Conservation (phyloP, 2,329 filamentous ascomycete genomes). For the Elsinoe arachidis region DNA sequence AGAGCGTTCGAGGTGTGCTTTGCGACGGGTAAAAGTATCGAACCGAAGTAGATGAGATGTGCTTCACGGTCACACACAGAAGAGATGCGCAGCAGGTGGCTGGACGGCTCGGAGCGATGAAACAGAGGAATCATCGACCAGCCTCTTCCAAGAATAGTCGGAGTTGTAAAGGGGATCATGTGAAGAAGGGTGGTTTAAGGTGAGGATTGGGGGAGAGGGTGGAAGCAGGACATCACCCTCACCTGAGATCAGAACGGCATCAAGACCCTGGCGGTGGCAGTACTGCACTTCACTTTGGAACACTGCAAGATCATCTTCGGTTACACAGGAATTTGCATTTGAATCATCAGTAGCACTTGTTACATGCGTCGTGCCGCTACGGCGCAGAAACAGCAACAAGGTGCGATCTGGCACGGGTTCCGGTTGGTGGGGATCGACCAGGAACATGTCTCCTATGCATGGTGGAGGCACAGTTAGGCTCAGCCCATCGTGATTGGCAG, state of each 20-base stretch:
- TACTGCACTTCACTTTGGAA: background rate
- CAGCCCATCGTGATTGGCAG: slow-evolving; percentile 3
- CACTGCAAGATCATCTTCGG: background rate
- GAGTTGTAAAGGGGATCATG: background rate
- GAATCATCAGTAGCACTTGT: background rate
- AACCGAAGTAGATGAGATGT: background rate
- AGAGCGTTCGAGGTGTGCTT: background rate
- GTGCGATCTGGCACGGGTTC: slow-evolving; percentile 6
- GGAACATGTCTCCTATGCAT: slow-evolving; percentile 2
- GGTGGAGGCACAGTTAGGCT: slow-evolving; percentile 6
- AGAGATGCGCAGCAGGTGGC: slow-evolving; percentile 7
- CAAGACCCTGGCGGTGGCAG: background rate
- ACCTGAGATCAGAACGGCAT: background rate
- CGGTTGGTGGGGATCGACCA: background rate
- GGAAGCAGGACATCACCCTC: background rate
- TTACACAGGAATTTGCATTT: slow-evolving; percentile 2
- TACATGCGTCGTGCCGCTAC: slow-evolving; percentile 7
- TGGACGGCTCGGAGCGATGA: background rate
- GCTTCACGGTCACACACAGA: background rate
- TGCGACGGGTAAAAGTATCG: background rate
- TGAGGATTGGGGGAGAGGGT: background rate
- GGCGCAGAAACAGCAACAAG: slow-evolving; percentile 1
- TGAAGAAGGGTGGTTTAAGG: background rate
- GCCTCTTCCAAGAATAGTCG: slow-evolving; percentile 6
- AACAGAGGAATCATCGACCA: slow-evolving; percentile 2